Evolutionary conservation across 345 rosid genomes (phyloP).

Genomic region (Gossypium mustelinum): DNA sequence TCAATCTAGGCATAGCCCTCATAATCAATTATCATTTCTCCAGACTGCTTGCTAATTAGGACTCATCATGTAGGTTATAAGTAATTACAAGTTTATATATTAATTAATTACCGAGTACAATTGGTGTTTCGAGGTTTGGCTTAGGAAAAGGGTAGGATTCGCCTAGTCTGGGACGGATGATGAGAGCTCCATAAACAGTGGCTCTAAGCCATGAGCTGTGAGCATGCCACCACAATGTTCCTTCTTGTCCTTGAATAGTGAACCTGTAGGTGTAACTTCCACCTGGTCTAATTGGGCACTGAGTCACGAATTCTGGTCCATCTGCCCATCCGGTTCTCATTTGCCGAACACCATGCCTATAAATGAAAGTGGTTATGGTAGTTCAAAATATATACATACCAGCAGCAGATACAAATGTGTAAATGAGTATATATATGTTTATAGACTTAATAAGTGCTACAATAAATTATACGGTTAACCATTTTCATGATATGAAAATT

Average conservation of each 20-base stretch:
- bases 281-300: conserved; percentile 92
- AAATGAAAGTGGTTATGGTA: not conserved
- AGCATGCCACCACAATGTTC: conserved; percentile 99
- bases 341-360: conserved; percentile 89
- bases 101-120: conserved; percentile 57
- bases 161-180: conserved; percentile 60
- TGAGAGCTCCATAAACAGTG: conserved; percentile 85
- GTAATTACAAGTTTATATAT: too few species aligned
- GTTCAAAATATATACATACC: not conserved
- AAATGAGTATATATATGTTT: not conserved
- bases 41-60: not conserved
- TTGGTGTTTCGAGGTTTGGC: conserved; percentile 63
- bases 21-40: too few species aligned
- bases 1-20: not conserved
- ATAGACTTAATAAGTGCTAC: not conserved
- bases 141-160: conserved; percentile 65
- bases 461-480: not conserved
- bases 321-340: conserved; percentile 89
- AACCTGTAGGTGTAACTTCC: conserved; percentile 77
- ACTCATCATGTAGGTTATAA: not conserved
- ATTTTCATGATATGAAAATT: too few species aligned
- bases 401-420: not conserved
- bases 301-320: conserved; percentile 95
- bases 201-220: conserved; percentile 98
- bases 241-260: conserved; percentile 81